Conservation (phyloP, 768 basidiomycete species). For the Grammothele lineata region DNA sequence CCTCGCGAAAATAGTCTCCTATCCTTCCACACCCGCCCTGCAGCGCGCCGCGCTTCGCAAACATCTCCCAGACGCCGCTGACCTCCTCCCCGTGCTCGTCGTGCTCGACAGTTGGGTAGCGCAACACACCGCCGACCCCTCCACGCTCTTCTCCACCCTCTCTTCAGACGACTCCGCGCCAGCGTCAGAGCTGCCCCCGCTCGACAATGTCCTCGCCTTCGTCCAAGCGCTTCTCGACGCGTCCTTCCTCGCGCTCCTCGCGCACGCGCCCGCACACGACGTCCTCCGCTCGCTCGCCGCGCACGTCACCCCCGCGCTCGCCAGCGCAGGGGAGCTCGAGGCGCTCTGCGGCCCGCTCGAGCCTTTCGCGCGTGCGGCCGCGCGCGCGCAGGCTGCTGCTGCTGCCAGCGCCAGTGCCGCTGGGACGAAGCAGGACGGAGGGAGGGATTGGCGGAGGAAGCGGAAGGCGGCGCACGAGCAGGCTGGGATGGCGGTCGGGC, state of each 20-base stretch:
- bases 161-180: slow-evolving; percentile 22
- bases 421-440: slow-evolving; percentile 10
- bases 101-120: slow-evolving; percentile 48
- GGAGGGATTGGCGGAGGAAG: slow-evolving; percentile 32
- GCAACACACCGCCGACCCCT: slow-evolving; percentile 29
- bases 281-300: slow-evolving; percentile 46
- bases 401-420: slow-evolving; percentile 6
- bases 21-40: slow-evolving; percentile 34
- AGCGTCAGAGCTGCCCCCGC: slow-evolving; percentile 31
- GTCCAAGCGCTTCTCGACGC: slow-evolving; percentile 67
- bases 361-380: slow-evolving; percentile 46
- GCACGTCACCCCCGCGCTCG: slow-evolving; percentile 53
- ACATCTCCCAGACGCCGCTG: slow-evolving; percentile 45
- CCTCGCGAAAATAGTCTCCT: slow-evolving; percentile 36
- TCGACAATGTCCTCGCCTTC: slow-evolving; percentile 53
- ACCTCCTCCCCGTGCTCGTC: slow-evolving; percentile 40
- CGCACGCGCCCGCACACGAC: slow-evolving; percentile 55
- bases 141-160: slow-evolving; percentile 19
- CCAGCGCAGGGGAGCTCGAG: slow-evolving; percentile 45
- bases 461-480: slow-evolving; percentile 51
- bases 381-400: slow-evolving; percentile 39
- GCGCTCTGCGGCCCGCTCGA: slow-evolving; percentile 59
- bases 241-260: slow-evolving; percentile 63
- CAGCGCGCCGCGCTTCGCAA: slow-evolving; percentile 50
- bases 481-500: slow-evolving; percentile 49